phyloP scores from a whole-genome alignment of 495 filamentous ascomycete species.

The Lasiosphaeria miniovina region DNA sequence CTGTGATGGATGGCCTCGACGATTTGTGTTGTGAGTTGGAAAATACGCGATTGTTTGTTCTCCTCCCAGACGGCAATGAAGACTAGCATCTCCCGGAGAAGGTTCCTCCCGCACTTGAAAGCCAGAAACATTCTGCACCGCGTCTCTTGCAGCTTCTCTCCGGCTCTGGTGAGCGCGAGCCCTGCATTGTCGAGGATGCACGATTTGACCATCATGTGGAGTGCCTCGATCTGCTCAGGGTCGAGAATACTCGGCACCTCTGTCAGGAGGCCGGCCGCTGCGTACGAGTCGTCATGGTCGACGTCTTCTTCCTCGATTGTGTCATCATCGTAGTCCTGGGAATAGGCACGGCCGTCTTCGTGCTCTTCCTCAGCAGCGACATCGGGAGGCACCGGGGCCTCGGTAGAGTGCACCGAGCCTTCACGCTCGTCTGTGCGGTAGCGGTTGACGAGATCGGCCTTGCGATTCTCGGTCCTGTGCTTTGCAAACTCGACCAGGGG shows the following conservation, averaged over 20 bases:
- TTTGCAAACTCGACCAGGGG: conserved; percentile 50
- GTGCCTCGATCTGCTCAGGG: conserved; percentile 86
- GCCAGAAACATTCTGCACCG: conserved; percentile 85
- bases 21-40: conserved; percentile 92
- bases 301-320: conserved; percentile 67
- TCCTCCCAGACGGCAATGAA: conserved; percentile 97
- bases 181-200: conserved; percentile 74
- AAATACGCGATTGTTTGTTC: conserved; percentile 84
- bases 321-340: conserved; percentile 45
- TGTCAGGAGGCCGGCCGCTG: conserved; percentile 76
- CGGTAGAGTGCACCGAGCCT: conserved; percentile 42
- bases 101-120: conserved; percentile 78
- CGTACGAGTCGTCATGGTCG: conserved; percentile 76
- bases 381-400: conserved; percentile 32
- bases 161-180: conserved; percentile 48
- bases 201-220: conserved; percentile 92
- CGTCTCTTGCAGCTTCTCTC: conserved; percentile 77
- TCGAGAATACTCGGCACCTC: conserved; percentile 93
- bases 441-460: conserved; percentile 45
- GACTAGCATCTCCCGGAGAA: conserved; percentile 85
- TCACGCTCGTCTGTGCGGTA: conserved; percentile 66
- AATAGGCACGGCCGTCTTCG: conserved; percentile 37
- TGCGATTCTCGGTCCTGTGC: conserved; percentile 47
- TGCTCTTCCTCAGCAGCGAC: conserved; percentile 52
- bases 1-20: conserved; percentile 87